Evolutionary conservation across 177 flowering plant genomes (phyloP).

Genomic region (Telopea speciosissima): DNA sequence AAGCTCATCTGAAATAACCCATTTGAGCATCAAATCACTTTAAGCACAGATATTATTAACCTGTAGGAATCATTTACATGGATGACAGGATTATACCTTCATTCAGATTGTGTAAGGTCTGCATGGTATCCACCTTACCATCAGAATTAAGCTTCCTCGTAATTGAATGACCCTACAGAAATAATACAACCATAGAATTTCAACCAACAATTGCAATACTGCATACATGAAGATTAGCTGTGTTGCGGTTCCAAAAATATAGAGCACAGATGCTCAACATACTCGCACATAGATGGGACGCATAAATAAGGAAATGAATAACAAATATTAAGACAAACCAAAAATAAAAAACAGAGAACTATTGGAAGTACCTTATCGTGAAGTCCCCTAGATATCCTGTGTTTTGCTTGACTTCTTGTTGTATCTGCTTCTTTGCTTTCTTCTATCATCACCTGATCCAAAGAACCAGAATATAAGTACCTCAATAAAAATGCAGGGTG

Average conservation of each 20-base stretch:
- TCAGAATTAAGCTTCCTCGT: conserved; percentile 52
- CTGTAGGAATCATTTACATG: no score
- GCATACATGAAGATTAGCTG: neutral
- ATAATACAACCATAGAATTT: conserved; percentile 1
- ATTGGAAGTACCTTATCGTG: conserved; percentile 38
- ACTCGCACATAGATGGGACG: no score
- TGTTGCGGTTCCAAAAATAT: neutral
- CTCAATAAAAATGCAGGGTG: neutral
- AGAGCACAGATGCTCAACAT: no score
- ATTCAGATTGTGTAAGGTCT: conserved; percentile 54
- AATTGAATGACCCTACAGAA: conserved; percentile 53
- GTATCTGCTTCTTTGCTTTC: conserved; percentile 57
- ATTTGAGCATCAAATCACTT: neutral
- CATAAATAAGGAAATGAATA: no score
- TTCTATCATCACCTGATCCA: conserved; percentile 37
- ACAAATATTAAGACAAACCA: neutral
- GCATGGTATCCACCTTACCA: conserved; percentile 56
- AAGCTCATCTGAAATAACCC: conserved; percentile 55
- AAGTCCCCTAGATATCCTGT: conserved; percentile 52
- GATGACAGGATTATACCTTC: conserved; percentile 34
- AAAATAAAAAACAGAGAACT: neutral
- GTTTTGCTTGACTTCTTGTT: conserved; percentile 48
- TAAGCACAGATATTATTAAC: neutral
- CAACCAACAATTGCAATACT: neutral
- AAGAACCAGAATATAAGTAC: conserved; percentile 4